phyloP scores from a whole-genome alignment of 371 early-diverging fungal species.

The Thermomucor indicae-seudaticae region DNA sequence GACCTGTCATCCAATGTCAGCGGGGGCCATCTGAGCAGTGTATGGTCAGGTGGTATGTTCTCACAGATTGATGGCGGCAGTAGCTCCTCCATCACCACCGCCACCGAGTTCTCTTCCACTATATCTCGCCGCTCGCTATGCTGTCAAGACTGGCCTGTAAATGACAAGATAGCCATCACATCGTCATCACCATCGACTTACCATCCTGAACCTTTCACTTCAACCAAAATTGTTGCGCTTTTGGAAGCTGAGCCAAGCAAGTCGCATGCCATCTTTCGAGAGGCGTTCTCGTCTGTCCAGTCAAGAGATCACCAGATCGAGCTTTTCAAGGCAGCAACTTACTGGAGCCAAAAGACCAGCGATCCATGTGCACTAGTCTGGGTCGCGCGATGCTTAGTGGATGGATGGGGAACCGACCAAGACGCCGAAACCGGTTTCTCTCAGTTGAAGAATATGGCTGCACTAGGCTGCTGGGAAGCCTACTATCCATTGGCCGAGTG shows the following conservation, averaged over 20 bases:
- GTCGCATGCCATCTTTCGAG: conserved; percentile 7
- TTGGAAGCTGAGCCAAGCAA: neutral
- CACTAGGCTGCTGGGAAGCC: conserved; percentile 11
- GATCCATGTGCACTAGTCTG: conserved; percentile 17
- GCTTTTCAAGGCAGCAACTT: conserved; percentile 9
- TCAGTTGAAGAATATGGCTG: conserved; percentile 10
- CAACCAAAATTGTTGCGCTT: neutral
- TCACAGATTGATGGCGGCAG: conserved; percentile 26
- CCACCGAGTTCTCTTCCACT: conserved; percentile 18
- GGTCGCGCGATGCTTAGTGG: conserved; percentile 20
- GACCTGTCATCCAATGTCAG: neutral
- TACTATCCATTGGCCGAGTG: conserved; percentile 21
- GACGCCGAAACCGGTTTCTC: conserved; percentile 13
- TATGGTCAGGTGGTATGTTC: conserved; percentile 20
- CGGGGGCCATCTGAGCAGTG: neutral
- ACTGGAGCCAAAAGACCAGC: conserved; percentile 9
- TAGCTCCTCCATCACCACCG: conserved; percentile 13
- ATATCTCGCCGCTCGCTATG: conserved; percentile 14
- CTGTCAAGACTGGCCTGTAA: conserved; percentile 8
- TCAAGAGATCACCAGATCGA: neutral
- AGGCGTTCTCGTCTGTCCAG: conserved; percentile 8
- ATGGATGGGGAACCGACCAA: conserved; percentile 22
- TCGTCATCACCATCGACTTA: neutral
- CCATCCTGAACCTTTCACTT: neutral
- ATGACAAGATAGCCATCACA: neutral